Evolutionary conservation across 1,139 yeast genomes (phyloP), one percentile per base, ranked within the genome.

Genomic region (Yamadazyma atlantica): DNA sequence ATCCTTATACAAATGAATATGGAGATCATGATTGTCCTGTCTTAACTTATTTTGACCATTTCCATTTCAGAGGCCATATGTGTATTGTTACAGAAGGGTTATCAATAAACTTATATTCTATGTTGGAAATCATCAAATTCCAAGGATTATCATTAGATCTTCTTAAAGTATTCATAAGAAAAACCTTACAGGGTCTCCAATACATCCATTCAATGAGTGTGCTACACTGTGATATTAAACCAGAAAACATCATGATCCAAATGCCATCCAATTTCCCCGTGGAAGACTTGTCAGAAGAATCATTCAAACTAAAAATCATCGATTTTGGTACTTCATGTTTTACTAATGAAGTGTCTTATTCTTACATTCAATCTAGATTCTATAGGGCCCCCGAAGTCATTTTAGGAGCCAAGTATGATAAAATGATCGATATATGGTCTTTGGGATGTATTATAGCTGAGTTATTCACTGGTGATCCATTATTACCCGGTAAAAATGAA

Each of bases 191-290:
- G 14, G 92, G 87, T 0, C 57, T 88, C 35, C 60, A 68, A n/a
- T 80, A 70, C 48, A 66, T 88, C 27, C 89, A 84, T 47, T 50
- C 64, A 0, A 59, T 69, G 34, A 66, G 70, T 14, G 74, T 87
- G 11, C 79, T 87, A 24, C 96, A 87, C 54, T 87, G 95, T 51
- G 96, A 87, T 57, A 64, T 85, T 36, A 85, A 85, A 51, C 87
- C 86, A 0, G 87, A 81, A 48, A 81, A 81, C 51, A 61, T 81
- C 29, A 78, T 81, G 85, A 55, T 81, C 4, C 58, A 53, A 35
- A 46, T 70, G 7, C 72, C 72, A 2, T 54, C 63, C 12, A 41
- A 50, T 16, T 43, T 41, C 4, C 44, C 51, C 0, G 22, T 41
- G 9, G 36, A 39, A 11, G 39, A 38, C n/a, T 11, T 44, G 4